Percentiles rank a stretch among this genome's conserved stretches.
phyloP scores from a whole-genome alignment of 805 yeast genomes.

The Saturnispora halmiae region DNA sequence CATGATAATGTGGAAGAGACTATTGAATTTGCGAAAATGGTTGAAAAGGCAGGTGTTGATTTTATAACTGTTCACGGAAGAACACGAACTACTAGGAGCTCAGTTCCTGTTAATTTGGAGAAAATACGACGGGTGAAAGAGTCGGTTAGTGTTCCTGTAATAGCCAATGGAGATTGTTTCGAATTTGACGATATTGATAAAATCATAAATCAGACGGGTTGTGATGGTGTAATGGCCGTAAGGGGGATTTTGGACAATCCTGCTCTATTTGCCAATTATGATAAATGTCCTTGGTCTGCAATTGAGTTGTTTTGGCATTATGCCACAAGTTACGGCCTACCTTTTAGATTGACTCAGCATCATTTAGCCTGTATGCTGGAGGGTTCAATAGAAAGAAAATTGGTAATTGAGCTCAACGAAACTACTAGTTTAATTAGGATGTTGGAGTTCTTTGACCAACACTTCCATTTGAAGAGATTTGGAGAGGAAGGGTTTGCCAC shows the following conservation, averaged over 20 bases:
- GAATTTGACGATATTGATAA: slow-evolving; percentile 49
- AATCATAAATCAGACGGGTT: slow-evolving; percentile 61
- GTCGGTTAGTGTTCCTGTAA: slow-evolving; percentile 61
- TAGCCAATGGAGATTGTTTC: slow-evolving; percentile 98
- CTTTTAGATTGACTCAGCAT: slow-evolving; percentile 76
- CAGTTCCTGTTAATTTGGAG: slow-evolving; percentile 72
- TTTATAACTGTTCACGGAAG: slow-evolving; percentile 93
- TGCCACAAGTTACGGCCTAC: slow-evolving; percentile 72
- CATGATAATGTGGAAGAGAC: slow-evolving; percentile 72
- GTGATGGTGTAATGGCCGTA: slow-evolving; percentile 93
- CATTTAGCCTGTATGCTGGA: slow-evolving; percentile 85
- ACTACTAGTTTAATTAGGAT: slow-evolving; percentile 49
- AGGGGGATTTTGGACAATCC: slow-evolving; percentile 84
- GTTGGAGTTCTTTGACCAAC: slow-evolving; percentile 72
- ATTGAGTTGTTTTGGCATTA: slow-evolving; percentile 77
- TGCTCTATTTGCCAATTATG: slow-evolving; percentile 69
- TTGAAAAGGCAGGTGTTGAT: slow-evolving; percentile 86
- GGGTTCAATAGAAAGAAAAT: slow-evolving; percentile 36
- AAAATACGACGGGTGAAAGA: slow-evolving; percentile 64
- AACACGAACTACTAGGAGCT: slow-evolving; percentile 73
- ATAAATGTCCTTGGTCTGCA: slow-evolving; percentile 82
- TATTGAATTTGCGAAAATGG: slow-evolving; percentile 55
- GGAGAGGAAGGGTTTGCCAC: slow-evolving; percentile 66
- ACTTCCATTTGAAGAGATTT: slow-evolving; percentile 56
- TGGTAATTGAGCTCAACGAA: slow-evolving; percentile 57